These are phyloP conservation scores for Sphaerostilbella broomeana DNA, from an alignment of 2,329 filamentous ascomycete species.

Conservation along the genomic window DNA sequence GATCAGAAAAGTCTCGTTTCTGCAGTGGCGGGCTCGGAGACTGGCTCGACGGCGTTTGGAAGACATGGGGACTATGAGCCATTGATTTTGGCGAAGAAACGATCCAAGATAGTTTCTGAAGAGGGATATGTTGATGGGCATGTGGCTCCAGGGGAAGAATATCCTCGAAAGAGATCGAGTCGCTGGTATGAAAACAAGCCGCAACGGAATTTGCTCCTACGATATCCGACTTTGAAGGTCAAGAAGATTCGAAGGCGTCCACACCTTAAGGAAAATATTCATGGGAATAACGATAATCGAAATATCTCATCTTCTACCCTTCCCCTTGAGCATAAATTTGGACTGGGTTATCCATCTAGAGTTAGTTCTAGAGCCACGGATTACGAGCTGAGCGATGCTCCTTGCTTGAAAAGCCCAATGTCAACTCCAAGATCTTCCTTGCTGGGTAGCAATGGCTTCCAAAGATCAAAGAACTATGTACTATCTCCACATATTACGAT, in stretches of 20 bases:
- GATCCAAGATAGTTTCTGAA: background rate
- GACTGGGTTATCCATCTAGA: background rate
- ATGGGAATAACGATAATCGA: background rate
- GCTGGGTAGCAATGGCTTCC: background rate
- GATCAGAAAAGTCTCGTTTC: background rate
- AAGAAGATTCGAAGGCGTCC: background rate
- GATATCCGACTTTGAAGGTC: background rate
- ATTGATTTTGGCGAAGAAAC: conserved; percentile 5
- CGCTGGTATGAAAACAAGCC: background rate
- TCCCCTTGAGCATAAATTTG: background rate
- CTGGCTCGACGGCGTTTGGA: background rate
- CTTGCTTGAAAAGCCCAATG: background rate
- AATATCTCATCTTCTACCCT: background rate
- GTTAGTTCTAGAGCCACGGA: conserved; percentile 7
- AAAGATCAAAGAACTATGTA: conserved; percentile 17
- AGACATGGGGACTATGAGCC: background rate
- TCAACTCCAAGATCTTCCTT: background rate
- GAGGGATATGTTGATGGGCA: background rate
- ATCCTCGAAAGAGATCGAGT: background rate
- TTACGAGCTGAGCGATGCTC: background rate
- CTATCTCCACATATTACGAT: conserved; percentile 38
- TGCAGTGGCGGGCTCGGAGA: background rate
- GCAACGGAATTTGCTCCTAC: background rate
- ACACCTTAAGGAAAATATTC: background rate
- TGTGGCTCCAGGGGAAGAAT: background rate